These are phyloP conservation scores for Phialophora expanda DNA, from an alignment of 2,329 filamentous ascomycete genomes.

Conservation along the genomic window DNA sequence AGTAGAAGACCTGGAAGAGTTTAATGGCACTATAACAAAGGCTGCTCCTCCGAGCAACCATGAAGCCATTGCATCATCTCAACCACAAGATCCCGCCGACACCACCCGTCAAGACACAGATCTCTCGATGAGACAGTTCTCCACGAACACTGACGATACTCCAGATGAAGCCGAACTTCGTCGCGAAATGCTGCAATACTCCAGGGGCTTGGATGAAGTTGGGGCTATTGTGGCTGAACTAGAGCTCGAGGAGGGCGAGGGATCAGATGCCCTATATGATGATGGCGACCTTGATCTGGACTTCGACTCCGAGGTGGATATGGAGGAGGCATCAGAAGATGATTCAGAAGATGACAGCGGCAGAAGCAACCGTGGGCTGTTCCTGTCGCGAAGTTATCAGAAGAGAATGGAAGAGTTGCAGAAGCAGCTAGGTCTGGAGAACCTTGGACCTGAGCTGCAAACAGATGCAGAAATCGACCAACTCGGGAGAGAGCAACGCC, in stretches of 20 bases:
- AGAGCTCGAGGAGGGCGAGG: constrained; percentile 73
- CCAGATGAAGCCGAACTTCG: constrained; percentile 79
- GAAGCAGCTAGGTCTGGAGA: constrained; percentile 69
- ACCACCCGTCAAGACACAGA: neutral
- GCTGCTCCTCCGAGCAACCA: constrained; percentile 17
- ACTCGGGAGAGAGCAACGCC: constrained; percentile 18
- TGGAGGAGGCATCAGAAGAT: constrained; percentile 61
- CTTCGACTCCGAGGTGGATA: constrained; percentile 43
- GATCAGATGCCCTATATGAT: constrained; percentile 54
- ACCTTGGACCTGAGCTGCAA: constrained; percentile 57
- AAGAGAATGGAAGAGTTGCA: constrained; percentile 88
- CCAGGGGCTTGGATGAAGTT: constrained; percentile 74
- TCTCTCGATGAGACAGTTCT: neutral
- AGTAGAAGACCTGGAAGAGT: constrained; percentile 56
- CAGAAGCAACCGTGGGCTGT: constrained; percentile 64
- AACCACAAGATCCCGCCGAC: neutral
- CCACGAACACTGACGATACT: constrained; percentile 63
- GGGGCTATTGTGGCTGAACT: constrained; percentile 92
- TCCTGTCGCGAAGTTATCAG: constrained; percentile 60
- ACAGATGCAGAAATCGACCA: constrained; percentile 17
- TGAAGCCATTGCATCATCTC: neutral
- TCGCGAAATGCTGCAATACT: constrained; percentile 86
- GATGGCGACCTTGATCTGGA: constrained; percentile 56
- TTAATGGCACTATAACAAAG: constrained; percentile 31
- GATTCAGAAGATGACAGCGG: constrained; percentile 78